Conservation (phyloP, 2,329 filamentous ascomycete species). For the Colletotrichum sp. region DNA sequence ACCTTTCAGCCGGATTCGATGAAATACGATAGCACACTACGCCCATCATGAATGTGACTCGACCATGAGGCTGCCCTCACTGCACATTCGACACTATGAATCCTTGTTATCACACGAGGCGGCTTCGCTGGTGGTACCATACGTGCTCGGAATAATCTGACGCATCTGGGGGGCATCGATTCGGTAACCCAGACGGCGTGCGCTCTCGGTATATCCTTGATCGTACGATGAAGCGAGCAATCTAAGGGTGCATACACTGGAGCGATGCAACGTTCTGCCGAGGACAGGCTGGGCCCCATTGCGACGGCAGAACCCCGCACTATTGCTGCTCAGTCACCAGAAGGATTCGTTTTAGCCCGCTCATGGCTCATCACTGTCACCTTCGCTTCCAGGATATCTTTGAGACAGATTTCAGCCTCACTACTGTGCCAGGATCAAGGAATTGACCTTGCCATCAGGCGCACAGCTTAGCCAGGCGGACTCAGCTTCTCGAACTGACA, state of each 20-base stretch:
- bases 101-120: neutral
- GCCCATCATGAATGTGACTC: neutral
- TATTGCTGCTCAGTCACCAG: neutral
- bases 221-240: neutral
- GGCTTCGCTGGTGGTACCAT: neutral
- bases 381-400: neutral
- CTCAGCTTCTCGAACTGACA: neutral
- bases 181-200: neutral
- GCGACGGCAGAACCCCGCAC: neutral
- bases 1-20: neutral
- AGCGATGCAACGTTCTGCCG: neutral
- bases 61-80: neutral
- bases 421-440: neutral
- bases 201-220: neutral
- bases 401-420: neutral
- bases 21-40: neutral
- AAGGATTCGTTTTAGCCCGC: neutral
- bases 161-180: neutral
- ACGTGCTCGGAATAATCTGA: neutral
- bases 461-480: neutral
- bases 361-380: neutral
- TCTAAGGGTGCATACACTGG: neutral
- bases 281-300: neutral
- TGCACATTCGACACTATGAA: neutral
- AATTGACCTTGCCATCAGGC: neutral